A percentile compares a stretch with the other conserved stretches of the same genome.
phyloP scores from a whole-genome alignment of 192 early-diverging fungal genomes.

The Backusella mclennaniae region DNA sequence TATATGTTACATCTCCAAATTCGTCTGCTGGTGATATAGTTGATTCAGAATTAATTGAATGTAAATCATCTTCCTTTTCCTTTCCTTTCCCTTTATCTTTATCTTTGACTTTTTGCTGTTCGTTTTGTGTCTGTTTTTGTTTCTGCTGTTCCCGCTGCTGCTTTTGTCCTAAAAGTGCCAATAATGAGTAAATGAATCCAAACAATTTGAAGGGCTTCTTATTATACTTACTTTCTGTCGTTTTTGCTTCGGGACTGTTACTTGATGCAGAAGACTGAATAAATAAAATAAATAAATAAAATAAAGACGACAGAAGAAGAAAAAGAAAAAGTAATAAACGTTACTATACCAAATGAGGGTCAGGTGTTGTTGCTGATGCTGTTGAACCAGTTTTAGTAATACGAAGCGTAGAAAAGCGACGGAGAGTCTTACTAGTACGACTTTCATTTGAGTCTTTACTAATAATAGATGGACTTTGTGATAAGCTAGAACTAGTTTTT shows the following conservation, averaged over 20 bases:
- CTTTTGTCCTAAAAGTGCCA: not conserved
- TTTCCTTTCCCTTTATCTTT: not conserved
- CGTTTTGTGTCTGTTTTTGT: not conserved
- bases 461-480: not conserved
- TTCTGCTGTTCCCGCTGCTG: not conserved
- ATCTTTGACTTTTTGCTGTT: not conserved
- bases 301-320: not conserved
- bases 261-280: not conserved
- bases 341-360: not conserved
- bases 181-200: not conserved
- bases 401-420: constrained; percentile 4
- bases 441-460: not conserved
- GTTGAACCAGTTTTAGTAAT: not conserved
- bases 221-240: not conserved
- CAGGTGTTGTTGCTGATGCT: not conserved
- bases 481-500: constrained; percentile 9
- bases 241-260: not conserved
- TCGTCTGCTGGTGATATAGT: not conserved
- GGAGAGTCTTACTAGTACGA: not conserved
- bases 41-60: constrained; percentile 8
- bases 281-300: not conserved
- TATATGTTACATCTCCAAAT: not conserved
- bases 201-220: not conserved
- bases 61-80: not conserved
- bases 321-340: not conserved